Conservation (phyloP, 2,329 filamentous ascomycete genomes). For the Septoria petroselini region DNA sequence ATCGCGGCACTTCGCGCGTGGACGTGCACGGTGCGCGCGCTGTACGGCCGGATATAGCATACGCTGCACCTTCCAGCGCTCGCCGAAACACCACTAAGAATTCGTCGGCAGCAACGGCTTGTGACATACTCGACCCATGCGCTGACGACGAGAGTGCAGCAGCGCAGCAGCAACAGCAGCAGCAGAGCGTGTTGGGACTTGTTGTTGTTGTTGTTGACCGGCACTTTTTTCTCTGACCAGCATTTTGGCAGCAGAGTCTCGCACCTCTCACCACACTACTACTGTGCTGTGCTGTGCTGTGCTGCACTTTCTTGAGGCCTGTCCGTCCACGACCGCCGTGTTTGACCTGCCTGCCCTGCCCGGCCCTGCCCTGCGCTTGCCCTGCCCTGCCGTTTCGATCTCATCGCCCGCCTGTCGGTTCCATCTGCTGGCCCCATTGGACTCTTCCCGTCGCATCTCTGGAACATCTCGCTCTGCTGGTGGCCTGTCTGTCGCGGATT, state of each 20-base stretch:
- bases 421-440: no score
- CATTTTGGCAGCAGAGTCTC: no score
- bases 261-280: no score
- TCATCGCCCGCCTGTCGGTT: no score
- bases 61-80: constrained; percentile 7
- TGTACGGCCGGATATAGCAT: not conserved
- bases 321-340: no score
- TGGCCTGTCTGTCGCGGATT: not conserved
- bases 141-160: not conserved
- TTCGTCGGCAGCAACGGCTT: constrained; percentile 1
- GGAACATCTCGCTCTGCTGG: no score
- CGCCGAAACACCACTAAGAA: constrained; percentile 7
- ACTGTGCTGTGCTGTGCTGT: no score
- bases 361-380: no score
- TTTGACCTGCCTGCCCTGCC: no score
- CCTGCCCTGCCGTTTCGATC: no score
- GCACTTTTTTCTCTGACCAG: not conserved
- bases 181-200: not conserved
- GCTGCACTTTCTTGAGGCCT: no score
- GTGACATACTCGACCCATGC: constrained; percentile 10
- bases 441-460: no score
- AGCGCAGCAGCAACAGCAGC: not conserved
- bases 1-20: not conserved
- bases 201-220: not conserved
- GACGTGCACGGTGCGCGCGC: constrained; percentile 2